Conservation (phyloP, 495 filamentous ascomycete species). For the Oidiodendron maius region DNA sequence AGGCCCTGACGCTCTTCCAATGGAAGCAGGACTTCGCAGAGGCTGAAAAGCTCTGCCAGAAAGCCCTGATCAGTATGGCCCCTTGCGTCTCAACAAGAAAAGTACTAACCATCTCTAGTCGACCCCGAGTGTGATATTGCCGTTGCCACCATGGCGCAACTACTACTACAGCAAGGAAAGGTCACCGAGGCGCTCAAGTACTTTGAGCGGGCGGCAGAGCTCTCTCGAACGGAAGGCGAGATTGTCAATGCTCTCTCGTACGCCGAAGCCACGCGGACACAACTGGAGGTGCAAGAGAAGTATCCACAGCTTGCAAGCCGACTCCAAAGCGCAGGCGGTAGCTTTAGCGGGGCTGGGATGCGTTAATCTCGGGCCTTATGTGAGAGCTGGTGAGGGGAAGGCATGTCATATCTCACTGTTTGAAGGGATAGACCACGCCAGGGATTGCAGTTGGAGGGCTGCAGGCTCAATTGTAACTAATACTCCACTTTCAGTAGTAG, state of each 20-base stretch:
- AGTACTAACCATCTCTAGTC: conserved; percentile 48
- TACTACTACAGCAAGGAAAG: conserved; percentile 97
- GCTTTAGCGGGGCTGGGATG: conserved; percentile 14
- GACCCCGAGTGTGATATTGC: conserved; percentile 99
- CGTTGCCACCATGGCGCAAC: conserved; percentile 97
- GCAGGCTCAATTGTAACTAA: conserved; percentile 18
- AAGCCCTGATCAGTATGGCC: conserved; percentile 86
- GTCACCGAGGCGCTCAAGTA: conserved; percentile 93
- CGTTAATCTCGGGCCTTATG: conserved; percentile 19
- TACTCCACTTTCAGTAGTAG: conserved; percentile 20
- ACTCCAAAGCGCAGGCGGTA: conserved; percentile 61
- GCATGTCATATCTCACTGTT: background rate
- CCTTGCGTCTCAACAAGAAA: background rate
- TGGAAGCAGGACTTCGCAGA: conserved; percentile 95
- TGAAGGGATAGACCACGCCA: background rate
- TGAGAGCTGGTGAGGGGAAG: background rate
- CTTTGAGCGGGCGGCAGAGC: conserved; percentile 92
- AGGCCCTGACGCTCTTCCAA: conserved; percentile 93
- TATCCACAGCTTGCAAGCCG: conserved; percentile 89
- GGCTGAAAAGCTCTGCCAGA: conserved; percentile 93
- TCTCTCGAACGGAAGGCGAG: conserved; percentile 93
- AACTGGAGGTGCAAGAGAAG: conserved; percentile 96
- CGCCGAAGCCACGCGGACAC: conserved; percentile 93
- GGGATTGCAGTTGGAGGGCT: background rate
- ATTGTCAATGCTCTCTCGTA: conserved; percentile 95